Evolutionary conservation across 2,329 filamentous ascomycete species (phyloP), one percentile per base, ranked within the genome.

Genomic region (Emmonsiellopsis sp.): DNA sequence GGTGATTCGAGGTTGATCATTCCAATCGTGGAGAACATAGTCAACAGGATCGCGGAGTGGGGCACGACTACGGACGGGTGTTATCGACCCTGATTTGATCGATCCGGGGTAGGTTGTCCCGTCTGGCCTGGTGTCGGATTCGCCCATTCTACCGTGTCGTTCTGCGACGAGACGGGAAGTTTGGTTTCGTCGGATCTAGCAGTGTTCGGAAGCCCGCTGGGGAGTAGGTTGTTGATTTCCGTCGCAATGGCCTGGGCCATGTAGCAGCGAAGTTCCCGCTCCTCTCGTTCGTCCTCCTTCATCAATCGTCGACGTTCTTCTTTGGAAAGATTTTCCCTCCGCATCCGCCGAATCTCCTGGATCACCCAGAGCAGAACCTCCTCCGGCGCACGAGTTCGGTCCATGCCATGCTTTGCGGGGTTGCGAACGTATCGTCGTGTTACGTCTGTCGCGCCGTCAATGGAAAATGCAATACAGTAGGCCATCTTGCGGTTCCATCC

Each of bases 401-500:
- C 83, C n/a, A 80, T 76, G 35, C 87, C 85, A 62, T 87, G 68
- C 53, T 68, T 71, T n/a, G 65, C 59, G 16, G 78, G 75, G 56
- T 70, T 73, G 52, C 74, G 74, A 43, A 84, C 80, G 62, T 85
- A 85, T 60, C 82, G 78, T 44, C 82, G 76, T n/a, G 82, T 85
- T 57, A 85, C 82, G 64, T 85, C 82, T 62, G 79, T 81, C 55
- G 80, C 81, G 53, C 82, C 93, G 57, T 98, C 93, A 54, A 89
- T 90, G 10, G 90, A 95, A 68, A 98, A 98, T 50, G 92, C 93
- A 56, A 98, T 85, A 74, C 91, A 96, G 73, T 98, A 98, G 0
- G 89, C 91, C 76, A 97, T 88, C 75, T 93, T 94, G 77, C 93
- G 93, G 61, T 86, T 84, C 93, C 93, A 98, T 56, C 91, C 81